Base-by-base conservation (phyloP, 2,329 filamentous ascomycete genomes). In the Rhynchosporium secalis region DNA sequence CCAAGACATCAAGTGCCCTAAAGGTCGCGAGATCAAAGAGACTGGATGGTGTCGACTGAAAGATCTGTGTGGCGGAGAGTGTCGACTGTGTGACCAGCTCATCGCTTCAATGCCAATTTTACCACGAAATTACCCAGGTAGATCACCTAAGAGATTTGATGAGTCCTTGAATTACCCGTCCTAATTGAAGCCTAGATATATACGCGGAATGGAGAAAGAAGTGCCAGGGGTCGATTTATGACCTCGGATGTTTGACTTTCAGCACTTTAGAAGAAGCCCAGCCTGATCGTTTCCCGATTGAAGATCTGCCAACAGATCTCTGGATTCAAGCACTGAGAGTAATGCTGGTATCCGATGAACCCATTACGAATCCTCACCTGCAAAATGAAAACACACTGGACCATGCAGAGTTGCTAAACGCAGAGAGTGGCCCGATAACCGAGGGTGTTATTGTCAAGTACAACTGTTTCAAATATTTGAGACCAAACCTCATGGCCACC, bases 401-500 rank as follows among this genome's bases (percentile, higher is more conserved):
- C 9, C 33, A 45, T 13, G 3, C 13, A 43, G 8, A 3, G 15
- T 12, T 13, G 20, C 43, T 3, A 15, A 40, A 6, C n/a, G 9
- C 5, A 10, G 15, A 10, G 45, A n/a, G 1, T 26, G 15, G 4
- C 12, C 10, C 33, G 6, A 10, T 2, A n/a, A 33, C 13, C 8
- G 31, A 36, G 33, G 33, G 5, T 6, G 33, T 36, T 36, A 33
- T 49, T 12, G 13, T 60, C 41, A 45, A 28, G 28, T 54, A 54
- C 36, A 36, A 6, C 9, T 60, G 38, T 48, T 54, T 48, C 15
- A 60, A 36, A 43, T 54, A 46, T 28, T 9, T 60, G 38, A 51
- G 57, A n/a, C 48, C 57, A 45, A 48, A 26, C 13, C 29, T 60
- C 36, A 15, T 60, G 13, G 57, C 57, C 15, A 60, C 48, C 7